Base-by-base conservation (phyloP, 2,329 filamentous ascomycete species). In the Arachnomyces sp. region DNA sequence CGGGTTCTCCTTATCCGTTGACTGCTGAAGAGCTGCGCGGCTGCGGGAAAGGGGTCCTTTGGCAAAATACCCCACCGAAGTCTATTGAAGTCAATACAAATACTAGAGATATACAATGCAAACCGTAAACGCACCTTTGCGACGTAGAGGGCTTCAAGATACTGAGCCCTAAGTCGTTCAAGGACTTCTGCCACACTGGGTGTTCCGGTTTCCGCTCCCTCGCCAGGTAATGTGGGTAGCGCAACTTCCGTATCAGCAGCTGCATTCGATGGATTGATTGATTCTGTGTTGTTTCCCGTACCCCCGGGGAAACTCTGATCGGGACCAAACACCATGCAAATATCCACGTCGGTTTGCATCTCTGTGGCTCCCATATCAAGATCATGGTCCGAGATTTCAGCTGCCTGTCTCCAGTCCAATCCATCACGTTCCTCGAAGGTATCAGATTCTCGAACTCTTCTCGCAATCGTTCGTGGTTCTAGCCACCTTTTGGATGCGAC, bases 11-110 rank as follows among this genome's bases (percentile, higher is more conserved):
- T 44, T 34, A n/a, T 48, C 55, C 8, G 52, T 43, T 7, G 52
- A 49, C 41, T 62, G 21, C 9, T 25, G 58, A 25, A 65, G 63
- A 37, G 60, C 57, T 30, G 56, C 61, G 25, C 69, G 63, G 18
- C 65, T 68, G 18, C 69, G 64, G 11, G 68, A 60, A 37, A 72
- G 52, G 12, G 69, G 68, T 3, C 69, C 69, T 54, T 73, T 73
- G 28, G 68, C 68, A 50, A 72, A 73, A 48, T 72, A 73, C 39
- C 69, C 69, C 39, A 73, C 54, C 18, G 68, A 70, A n/a, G 67
- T 64, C 58, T 69, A 43, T 7, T n/a, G 16, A 30, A 28, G 42
- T 42, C 56, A 13, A 54, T 47, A 30, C 28, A 39, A 29, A 12
- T 15, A 3, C n/a, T 11, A 15, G n/a, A 16, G 28, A 28, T 29